Percentiles rank a stretch among this genome's conserved stretches.
Evolutionary conservation across 139 green algal species (phyloP).

Genomic region (Chlorella vulgaris): DNA sequence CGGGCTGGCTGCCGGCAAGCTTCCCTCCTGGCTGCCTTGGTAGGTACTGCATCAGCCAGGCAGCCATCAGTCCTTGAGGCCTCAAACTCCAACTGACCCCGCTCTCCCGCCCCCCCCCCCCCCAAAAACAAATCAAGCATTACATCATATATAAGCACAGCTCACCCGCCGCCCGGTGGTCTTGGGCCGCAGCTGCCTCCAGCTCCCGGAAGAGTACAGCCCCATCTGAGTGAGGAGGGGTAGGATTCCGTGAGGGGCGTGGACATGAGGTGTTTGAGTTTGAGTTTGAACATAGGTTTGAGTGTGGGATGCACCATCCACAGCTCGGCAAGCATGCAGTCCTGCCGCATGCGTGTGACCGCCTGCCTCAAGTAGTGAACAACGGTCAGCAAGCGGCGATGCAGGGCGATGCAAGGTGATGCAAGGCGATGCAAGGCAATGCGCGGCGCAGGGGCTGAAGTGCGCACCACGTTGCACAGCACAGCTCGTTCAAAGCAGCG

Average conservation of each 20-base stretch:
- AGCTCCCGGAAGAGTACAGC: background rate
- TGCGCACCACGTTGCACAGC: slow-evolving; percentile 8
- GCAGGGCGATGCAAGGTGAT: background rate
- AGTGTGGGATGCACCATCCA: background rate
- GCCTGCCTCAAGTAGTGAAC: no score
- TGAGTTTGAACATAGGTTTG: no score
- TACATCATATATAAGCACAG: background rate
- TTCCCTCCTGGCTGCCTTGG: no score
- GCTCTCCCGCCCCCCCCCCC: background rate
- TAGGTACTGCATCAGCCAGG: no score
- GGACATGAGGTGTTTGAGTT: background rate
- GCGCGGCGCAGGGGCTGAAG: background rate
- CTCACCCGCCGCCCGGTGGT: slow-evolving; percentile 14
- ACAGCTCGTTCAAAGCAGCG: slow-evolving; percentile 19
- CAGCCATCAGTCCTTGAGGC: no score
- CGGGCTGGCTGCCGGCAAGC: no score
- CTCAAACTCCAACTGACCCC: background rate
- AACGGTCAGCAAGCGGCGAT: background rate
- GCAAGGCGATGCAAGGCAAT: background rate
- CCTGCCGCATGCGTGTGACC: no score
- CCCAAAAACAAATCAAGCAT: background rate
- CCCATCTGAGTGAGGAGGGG: background rate
- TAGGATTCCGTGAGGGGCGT: background rate
- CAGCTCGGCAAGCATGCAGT: background rate
- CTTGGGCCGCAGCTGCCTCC: slow-evolving; percentile 1